Percentiles rank a stretch among this genome's conserved stretches.
Evolutionary conservation across 495 filamentous ascomycete genomes (phyloP).

Genomic region (Aspergillus coremiiformis): DNA sequence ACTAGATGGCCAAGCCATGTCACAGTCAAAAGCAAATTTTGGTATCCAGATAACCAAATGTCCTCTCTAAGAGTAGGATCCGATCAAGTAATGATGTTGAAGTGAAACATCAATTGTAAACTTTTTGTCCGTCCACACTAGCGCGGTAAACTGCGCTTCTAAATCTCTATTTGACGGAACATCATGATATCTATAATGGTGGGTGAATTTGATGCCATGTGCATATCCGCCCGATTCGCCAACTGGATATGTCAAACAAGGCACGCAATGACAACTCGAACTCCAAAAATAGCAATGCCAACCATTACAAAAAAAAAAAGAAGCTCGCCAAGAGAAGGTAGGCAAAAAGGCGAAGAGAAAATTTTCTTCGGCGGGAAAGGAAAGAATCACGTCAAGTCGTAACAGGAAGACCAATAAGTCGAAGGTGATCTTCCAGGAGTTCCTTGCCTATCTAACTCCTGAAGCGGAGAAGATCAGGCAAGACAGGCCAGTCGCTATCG

Average conservation of each 20-base stretch:
- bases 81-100: slow-evolving; percentile 9
- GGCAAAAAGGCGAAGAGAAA: slow-evolving; percentile 15
- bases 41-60: slow-evolving; percentile 10
- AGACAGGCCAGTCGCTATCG: slow-evolving; percentile 30
- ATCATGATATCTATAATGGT: slow-evolving; percentile 20
- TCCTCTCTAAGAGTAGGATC: slow-evolving; percentile 5
- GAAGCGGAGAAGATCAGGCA: slow-evolving; percentile 13
- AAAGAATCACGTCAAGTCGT: slow-evolving; percentile 36
- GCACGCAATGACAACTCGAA: slow-evolving; percentile 15
- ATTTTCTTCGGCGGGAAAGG: slow-evolving; percentile 15
- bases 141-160: slow-evolving; percentile 12
- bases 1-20: neutral
- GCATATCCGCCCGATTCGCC: slow-evolving; percentile 18
- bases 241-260: slow-evolving; percentile 13
- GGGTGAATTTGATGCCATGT: slow-evolving; percentile 13
- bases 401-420: slow-evolving; percentile 26
- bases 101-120: slow-evolving; percentile 10
- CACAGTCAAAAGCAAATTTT: slow-evolving; percentile 1
- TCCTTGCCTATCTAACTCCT: neutral
- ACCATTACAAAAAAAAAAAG: slow-evolving; percentile 6
- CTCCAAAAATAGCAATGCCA: slow-evolving; percentile 16
- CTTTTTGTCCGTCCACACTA: slow-evolving; percentile 16
- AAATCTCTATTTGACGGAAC: slow-evolving; percentile 20
- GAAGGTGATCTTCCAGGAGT: slow-evolving; percentile 9
- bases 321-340: slow-evolving; percentile 10